Evolutionary conservation across 805 yeast species (phyloP).

Genomic region (Pichia heedii): DNA sequence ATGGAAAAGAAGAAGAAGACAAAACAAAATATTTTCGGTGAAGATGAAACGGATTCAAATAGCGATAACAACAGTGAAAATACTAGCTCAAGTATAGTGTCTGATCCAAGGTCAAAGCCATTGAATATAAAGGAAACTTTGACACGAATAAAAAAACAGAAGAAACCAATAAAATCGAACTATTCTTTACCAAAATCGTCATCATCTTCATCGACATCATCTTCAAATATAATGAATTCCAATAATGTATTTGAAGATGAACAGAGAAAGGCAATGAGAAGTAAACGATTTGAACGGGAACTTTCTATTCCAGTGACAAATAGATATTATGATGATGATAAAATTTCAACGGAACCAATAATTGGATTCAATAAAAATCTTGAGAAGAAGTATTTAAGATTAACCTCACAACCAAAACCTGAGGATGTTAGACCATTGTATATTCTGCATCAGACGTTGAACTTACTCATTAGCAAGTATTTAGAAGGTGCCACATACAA

Average conservation of each 20-base stretch:
- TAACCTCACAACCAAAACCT: slow-evolving; percentile 91
- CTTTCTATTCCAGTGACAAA: slow-evolving; percentile 13
- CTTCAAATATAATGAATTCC: not conserved
- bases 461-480: slow-evolving; percentile 45
- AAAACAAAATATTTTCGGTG: slow-evolving; percentile 17
- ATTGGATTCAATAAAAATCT: slow-evolving; percentile 57
- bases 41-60: slow-evolving; percentile 11
- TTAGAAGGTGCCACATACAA: slow-evolving; percentile 47
- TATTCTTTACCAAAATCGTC: not conserved
- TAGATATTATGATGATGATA: slow-evolving; percentile 1
- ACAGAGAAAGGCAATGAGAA: slow-evolving; percentile 21
- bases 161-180: not conserved
- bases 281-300: slow-evolving; percentile 39
- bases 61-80: not conserved
- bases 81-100: not conserved
- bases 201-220: not conserved
- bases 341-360: slow-evolving; percentile 20
- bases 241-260: not conserved
- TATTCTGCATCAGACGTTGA: slow-evolving; percentile 50
- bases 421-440: slow-evolving; percentile 65
- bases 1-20: not conserved
- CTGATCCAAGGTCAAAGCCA: not conserved
- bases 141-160: slow-evolving; percentile 6
- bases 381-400: slow-evolving; percentile 72
- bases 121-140: slow-evolving; percentile 1